Evolutionary conservation across 2,329 filamentous ascomycete genomes (phyloP), one percentile per base, ranked within the genome.

Genomic region (Alternaria atra): DNA sequence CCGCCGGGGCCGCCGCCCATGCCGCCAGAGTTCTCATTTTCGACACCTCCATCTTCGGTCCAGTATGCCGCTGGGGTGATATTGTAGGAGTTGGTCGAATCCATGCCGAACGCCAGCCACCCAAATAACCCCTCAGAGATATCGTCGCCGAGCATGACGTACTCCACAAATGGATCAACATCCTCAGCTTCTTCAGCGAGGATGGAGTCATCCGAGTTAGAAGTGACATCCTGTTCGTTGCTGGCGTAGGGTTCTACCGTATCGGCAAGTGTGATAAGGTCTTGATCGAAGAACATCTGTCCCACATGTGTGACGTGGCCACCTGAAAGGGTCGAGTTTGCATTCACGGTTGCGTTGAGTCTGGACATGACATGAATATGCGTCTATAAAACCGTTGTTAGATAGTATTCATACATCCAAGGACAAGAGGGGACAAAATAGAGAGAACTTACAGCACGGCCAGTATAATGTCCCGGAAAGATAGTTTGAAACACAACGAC

Each of bases 131-230:
- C 76, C 20, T 73, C 68, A 7, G 71, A 64, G 6, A 77, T 71
- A 34, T 77, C 73, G 43, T 88, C 82, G 5, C 86, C 86, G 0
- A 90, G 80, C 6, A 84, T 77, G 7, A 86, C 81, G 65, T 87
- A 89, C 70, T 89, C 82, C 43, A 87, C 79, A 66, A 89, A 82
- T 0, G 87, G 88, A 60, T 85, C 85, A 17, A 81, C 80, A 10
- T 79, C 80, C 35, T 80, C 80, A 2, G 83, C 81, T 70, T 86
- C 82, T 56, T 80, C 70, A 4, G 81, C 66, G 8, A 86, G 77
- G 52, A 88, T 81, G 25, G 58, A 64, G 71, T 89, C 87, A 0
- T 85, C 78, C 5, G 75, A 75, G 67, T 89, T 89, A 15, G 72
- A 76, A 1, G 83, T 88, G 9, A 86, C 43, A 2, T 65, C 63